A percentile compares a stretch with the other conserved stretches of the same genome.
phyloP scores from a whole-genome alignment of 1,284 basidiomycete species.

The Puccinia horiana region DNA sequence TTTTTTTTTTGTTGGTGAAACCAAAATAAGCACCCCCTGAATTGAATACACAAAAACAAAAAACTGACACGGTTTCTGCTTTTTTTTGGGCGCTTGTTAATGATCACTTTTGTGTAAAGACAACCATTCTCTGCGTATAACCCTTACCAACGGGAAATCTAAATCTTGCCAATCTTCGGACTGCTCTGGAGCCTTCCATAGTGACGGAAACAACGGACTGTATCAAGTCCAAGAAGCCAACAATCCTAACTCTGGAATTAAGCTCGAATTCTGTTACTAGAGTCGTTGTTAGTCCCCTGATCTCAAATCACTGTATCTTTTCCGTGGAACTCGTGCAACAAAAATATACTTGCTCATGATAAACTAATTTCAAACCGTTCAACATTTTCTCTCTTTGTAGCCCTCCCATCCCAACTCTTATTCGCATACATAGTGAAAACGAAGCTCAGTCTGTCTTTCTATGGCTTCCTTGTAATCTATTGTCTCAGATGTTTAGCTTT shows the following conservation, averaged over 20 bases:
- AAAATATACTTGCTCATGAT: no score
- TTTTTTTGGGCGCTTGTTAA: not conserved
- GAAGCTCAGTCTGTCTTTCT: no score
- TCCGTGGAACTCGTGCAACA: no score
- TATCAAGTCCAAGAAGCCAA: conserved; percentile 22
- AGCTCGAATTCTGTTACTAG: conserved; percentile 12
- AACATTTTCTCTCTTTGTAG: no score
- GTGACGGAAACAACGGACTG: conserved; percentile 7
- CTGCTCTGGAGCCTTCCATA: conserved; percentile 16
- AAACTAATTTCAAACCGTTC: no score
- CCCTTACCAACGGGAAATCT: conserved; percentile 11
- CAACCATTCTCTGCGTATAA: not conserved
- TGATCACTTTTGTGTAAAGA: not conserved
- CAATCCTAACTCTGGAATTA: conserved; percentile 13
- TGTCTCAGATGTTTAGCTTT: no score
- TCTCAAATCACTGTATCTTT: no score
- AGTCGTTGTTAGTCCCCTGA: no score
- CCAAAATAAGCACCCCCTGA: not conserved
- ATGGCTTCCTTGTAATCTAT: no score
- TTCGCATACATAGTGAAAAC: no score
- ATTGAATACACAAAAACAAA: no score
- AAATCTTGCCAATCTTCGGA: not conserved
- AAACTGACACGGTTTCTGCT: not conserved
- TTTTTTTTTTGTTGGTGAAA: not conserved
- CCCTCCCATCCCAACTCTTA: no score